Base-by-base conservation (phyloP, 164 flowering plant genomes). In the Magnolia kwangsiensis region DNA sequence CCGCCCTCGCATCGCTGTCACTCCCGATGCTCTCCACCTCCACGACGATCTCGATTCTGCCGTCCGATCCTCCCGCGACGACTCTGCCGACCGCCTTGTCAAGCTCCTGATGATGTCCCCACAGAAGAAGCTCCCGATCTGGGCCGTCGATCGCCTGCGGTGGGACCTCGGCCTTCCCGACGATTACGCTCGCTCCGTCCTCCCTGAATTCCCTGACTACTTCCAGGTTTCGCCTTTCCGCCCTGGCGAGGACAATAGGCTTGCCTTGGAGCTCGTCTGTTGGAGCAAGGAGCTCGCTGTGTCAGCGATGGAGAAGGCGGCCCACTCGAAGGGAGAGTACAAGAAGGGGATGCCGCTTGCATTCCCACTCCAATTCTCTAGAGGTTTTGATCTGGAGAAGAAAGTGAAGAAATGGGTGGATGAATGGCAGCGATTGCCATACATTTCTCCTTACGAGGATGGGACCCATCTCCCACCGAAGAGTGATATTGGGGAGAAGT, bases 111-210 rank as follows among this genome's bases (percentile, higher is more conserved):
- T 96, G 98, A 72, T 96, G 45, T 27, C 85, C 8, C 80, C 89
- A 72, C 76, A 79, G 23, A 78, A 85, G 45, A 86, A 81, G 61
- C 69, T 96, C 10, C 97, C 97, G 0, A 70, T 96, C 18, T 21
- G 63, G 14, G 21, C 89, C 55, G 76, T 96, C 27, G 93, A 94
- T 69, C 50, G 72, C 31, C 74, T 96, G 63, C 80, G 72, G 77
- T 96, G 92, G 91, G 98, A 96, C 80, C 75, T 96, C 71, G 99
- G 99, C 67, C 84, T 96, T 72, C 97, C 99, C 3, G 77, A 79
- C 7, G 89, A 94, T 81, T 96, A 86, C 65, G 75, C 80, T 0
- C 61, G 79, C 21, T 83, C 78, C 18, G 58, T 96, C 5, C 80
- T 92, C 0, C 89, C 89, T 0, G 89, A 89, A 18, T 96, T 87